phyloP scores from a whole-genome alignment of 805 yeast species.

The Spathaspora hagerdaliae region DNA sequence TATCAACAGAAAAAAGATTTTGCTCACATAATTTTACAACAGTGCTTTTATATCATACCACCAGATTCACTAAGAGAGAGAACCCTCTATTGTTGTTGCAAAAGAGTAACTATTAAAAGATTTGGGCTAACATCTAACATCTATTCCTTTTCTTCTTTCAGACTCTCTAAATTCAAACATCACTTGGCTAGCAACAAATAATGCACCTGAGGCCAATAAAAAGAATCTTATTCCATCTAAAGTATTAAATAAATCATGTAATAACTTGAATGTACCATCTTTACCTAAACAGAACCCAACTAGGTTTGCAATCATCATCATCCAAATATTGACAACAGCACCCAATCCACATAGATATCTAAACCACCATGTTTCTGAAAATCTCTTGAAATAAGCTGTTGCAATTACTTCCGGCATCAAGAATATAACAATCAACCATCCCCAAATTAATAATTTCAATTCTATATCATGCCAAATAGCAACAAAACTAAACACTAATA shows the following conservation, averaged over 20 bases:
- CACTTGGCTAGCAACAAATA: constrained; percentile 83
- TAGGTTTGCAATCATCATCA: constrained; percentile 96
- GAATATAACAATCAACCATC: constrained; percentile 88
- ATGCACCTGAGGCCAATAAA: constrained; percentile 53
- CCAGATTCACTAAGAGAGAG: background rate
- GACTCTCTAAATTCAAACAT: constrained; percentile 91
- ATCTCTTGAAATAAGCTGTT: constrained; percentile 41
- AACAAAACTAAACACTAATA: constrained; percentile 89
- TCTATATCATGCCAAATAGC: constrained; percentile 99
- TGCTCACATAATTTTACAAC: no score
- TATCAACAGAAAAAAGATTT: no score
- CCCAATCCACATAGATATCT: constrained; percentile 83
- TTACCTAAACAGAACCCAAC: constrained; percentile 92
- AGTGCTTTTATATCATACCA: no score
- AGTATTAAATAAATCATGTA: constrained; percentile 71
- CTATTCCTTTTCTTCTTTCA: constrained; percentile 79
- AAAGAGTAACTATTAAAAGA: background rate
- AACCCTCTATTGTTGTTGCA: no score
- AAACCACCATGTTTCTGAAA: constrained; percentile 56
- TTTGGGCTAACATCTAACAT: constrained; percentile 60
- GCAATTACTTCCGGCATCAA: constrained; percentile 80
- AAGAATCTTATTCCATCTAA: constrained; percentile 63
- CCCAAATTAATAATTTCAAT: constrained; percentile 84
- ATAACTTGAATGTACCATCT: constrained; percentile 70
- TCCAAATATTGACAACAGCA: constrained; percentile 86